Percentiles rank a stretch among this genome's conserved stretches.
Evolutionary conservation across 148 eudicot genomes (phyloP).

Genomic region (Vaccinium vitisidaea): DNA sequence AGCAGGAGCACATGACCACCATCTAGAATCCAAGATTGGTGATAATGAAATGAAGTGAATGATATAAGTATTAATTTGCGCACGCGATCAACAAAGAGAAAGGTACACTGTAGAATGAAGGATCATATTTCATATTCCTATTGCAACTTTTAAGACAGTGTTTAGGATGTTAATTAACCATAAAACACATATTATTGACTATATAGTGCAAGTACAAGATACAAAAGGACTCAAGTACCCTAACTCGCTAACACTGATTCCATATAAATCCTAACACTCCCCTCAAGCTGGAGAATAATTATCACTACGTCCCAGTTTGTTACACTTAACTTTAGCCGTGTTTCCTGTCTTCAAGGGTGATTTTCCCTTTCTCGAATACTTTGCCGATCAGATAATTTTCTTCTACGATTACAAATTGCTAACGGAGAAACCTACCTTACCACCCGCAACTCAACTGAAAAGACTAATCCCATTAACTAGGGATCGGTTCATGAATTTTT

Average conservation of each 20-base stretch:
- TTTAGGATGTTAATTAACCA: no score
- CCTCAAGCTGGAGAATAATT: neutral
- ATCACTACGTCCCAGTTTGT: no score
- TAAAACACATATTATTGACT: no score
- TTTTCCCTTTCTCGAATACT: neutral
- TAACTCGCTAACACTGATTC: neutral
- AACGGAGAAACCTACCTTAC: neutral
- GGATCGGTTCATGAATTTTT: neutral
- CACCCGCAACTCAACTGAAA: neutral
- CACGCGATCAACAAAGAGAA: neutral
- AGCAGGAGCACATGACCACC: neutral
- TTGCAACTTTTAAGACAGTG: neutral
- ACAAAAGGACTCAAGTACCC: no score
- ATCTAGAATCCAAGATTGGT: neutral
- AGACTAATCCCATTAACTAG: neutral
- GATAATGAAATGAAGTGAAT: neutral
- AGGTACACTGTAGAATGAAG: neutral
- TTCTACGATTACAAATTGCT: neutral
- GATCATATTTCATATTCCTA: neutral
- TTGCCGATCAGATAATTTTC: neutral
- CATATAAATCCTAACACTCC: neutral
- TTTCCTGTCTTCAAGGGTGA: neutral
- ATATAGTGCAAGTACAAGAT: no score
- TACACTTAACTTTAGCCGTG: no score
- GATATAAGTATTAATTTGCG: neutral